A percentile compares a stretch with the other conserved stretches of the same genome.
Evolutionary conservation across 2,329 filamentous ascomycete species (phyloP).

Genomic region (Intubia oerlemansii): DNA sequence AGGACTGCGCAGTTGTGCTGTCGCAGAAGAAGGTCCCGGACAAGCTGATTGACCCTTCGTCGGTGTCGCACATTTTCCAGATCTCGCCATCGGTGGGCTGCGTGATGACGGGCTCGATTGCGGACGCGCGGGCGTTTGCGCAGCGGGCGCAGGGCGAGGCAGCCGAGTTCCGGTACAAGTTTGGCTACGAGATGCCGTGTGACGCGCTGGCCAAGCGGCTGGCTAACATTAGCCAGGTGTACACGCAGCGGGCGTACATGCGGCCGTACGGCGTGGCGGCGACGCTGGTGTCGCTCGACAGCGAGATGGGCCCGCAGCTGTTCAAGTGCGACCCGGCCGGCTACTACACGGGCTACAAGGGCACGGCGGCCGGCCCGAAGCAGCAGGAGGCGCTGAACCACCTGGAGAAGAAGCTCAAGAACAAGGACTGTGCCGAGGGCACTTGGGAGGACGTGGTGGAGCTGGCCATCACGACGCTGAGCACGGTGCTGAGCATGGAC

Average conservation of each 20-base stretch:
- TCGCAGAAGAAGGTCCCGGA: slow-evolving; percentile 99
- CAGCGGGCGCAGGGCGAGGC: slow-evolving; percentile 88
- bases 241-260: slow-evolving; percentile 98
- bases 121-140: slow-evolving; percentile 83
- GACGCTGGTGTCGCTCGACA: slow-evolving; percentile 84
- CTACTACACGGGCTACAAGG: slow-evolving; percentile 98
- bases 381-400: slow-evolving; percentile 98
- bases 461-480: slow-evolving; percentile 83
- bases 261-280: slow-evolving; percentile 88
- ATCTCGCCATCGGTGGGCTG: slow-evolving; percentile 91
- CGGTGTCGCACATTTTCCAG: slow-evolving; percentile 93
- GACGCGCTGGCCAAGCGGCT: slow-evolving; percentile 90
- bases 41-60: slow-evolving; percentile 94
- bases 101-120: slow-evolving; percentile 97
- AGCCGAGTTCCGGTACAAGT: slow-evolving; percentile 96
- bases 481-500: slow-evolving; percentile 92
- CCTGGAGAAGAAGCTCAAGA: slow-evolving; percentile 98
- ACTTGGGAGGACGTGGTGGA: slow-evolving; percentile 96
- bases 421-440: slow-evolving; percentile 86
- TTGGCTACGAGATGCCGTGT: slow-evolving; percentile 97
- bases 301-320: slow-evolving; percentile 78
- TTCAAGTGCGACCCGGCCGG: slow-evolving; percentile 98
- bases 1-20: slow-evolving; percentile 89
- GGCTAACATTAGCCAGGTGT: slow-evolving; percentile 98
- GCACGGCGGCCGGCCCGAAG: slow-evolving; percentile 89